Evolutionary conservation across 148 eudicot genomes (phyloP), one percentile per base, ranked within the genome.

Genomic region (Vaccinium vitisidaea): DNA sequence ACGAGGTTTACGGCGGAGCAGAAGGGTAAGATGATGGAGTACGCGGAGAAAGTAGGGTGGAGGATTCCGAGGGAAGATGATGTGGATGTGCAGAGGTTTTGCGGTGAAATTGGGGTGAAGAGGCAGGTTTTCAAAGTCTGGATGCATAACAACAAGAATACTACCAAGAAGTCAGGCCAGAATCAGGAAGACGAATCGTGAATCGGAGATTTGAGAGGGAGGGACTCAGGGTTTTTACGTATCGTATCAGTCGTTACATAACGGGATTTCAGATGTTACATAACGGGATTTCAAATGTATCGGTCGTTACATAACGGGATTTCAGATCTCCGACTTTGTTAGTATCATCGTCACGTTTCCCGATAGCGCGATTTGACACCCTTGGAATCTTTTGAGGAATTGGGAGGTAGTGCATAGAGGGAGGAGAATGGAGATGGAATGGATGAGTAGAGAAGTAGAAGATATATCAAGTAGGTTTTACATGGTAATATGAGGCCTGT

Each of bases 101-200:
- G 93, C 46, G 86, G 85, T 0, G 91, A 91, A 25, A 87, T 90
- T 77, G 92, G 93, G 3, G 93, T 91, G 46, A 91, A 89, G 82
- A 89, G 93, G 81, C 90, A 91, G 79, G 93, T 91, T 13, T 82
- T 91, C 70, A 91, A 90, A 84, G 93, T 91, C 16, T 91, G 93
- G 93, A 91, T 91, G 91, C 92, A 91, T 55, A 91, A 91, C 52
- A 91, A 91, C 82, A 91, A 91, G 88, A 90, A 50, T 56, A 50
- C 67, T 2, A 18, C 52, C 61, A 86, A 70, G 83, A 83, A 83
- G 81, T 30, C 55, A n/a, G 56, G 18, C 58, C 85, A 77, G n/a
- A 53, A 39, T 15, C 85, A 55, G 23, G 55, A 65, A 25, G 67
- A 85, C 30, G 58, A 75, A 23, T 23, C 59, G 6, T 13, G 19